Evolutionary conservation across 306 rosid genomes (phyloP).

Genomic region (Medicago truncatula): DNA sequence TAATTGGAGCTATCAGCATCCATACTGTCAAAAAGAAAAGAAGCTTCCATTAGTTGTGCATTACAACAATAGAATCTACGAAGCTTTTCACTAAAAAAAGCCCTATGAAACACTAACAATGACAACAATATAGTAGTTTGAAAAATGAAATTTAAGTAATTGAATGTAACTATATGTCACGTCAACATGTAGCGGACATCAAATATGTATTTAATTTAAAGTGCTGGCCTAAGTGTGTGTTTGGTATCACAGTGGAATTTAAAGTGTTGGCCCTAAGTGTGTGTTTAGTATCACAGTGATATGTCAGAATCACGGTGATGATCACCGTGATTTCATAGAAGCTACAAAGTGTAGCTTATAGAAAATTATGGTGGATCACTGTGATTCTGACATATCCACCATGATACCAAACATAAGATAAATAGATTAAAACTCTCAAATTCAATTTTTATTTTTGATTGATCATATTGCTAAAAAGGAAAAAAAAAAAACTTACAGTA

Average conservation of each 20-base stretch:
- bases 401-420: too few relatives aligned
- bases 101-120: not conserved
- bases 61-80: not conserved
- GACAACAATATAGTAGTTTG: not conserved
- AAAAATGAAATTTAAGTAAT: not conserved
- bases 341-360: too few relatives aligned
- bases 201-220: not conserved
- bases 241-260: too few relatives aligned
- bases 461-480: not conserved
- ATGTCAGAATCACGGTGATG: too few relatives aligned
- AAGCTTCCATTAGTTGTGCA: not conserved
- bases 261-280: too few relatives aligned
- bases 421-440: not conserved
- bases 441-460: not conserved
- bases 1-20: conserved; percentile 83
- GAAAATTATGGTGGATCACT: too few relatives aligned
- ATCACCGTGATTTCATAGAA: too few relatives aligned
- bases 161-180: not conserved
- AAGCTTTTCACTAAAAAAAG: not conserved
- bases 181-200: not conserved
- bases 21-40: conserved; percentile 65
- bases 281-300: too few relatives aligned
- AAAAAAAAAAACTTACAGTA: conserved; percentile 66
- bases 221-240: too few relatives aligned
- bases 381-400: too few relatives aligned